Evolutionary conservation across 345 rosid species (phyloP), one percentile per base, ranked within the genome.

Genomic region (Citrus inodora): DNA sequence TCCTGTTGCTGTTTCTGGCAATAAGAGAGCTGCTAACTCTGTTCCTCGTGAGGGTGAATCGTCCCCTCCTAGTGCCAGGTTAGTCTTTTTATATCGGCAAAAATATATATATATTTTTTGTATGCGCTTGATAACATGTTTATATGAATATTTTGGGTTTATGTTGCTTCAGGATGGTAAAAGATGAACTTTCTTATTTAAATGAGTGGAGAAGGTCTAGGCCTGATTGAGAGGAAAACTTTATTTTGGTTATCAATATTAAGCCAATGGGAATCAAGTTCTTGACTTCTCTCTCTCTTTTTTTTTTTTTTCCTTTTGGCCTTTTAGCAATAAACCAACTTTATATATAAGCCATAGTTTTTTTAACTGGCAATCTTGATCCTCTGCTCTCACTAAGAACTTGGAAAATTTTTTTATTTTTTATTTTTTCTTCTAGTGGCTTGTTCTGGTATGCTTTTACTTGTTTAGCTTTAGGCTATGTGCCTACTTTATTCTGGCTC

Each of bases 11-110:
- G 84, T 84, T 83, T 82, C 89, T 78, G 94, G 92, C 22, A 89
- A 86, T 74, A 92, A 90, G 74, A 89, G 97, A 85, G 81, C 96
- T 80, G 92, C 92, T 82, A 94, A 90, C 27, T 81, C 93, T 76
- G 85, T 81, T 74, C 82, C 96, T 71, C 88, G 87, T 62, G 91
- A 89, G 22, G 88, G 86, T 80, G 86, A 90, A 33, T 89, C 97
- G 28, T 89, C 94, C 74, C 93, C 94, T 71, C 86, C 94, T 82
- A 74, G 83, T 75, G 85, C 77, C 82, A 90, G 94, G 97, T 90
- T 76, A 51, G 77, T 46, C 74, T 33, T 17, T 19, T 65, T 32
- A 19, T 32, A 64, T 10, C 35, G 37, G 11, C 4, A 22, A 37
- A 7, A 6, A 35, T 2, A 28, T 28, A 28, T 30, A 30, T 30